Evolutionary conservation across 768 basidiomycete species (phyloP), one percentile per base, ranked within the genome.

Genomic region (Suillus tomentosus): DNA sequence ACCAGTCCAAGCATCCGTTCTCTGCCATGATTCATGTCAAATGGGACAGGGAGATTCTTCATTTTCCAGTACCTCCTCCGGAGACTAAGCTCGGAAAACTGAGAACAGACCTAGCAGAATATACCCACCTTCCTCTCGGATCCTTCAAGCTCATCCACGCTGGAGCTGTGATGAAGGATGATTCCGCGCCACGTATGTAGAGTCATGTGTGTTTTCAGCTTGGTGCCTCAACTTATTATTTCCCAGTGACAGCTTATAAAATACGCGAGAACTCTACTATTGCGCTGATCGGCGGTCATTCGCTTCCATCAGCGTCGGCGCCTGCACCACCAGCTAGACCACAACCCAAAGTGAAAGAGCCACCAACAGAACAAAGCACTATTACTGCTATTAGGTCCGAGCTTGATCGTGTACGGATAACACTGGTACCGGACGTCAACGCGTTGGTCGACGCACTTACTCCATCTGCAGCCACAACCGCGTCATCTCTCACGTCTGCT

Each of bases 131-230:
- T 14, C 85, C 89, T 0, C 74, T 77, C 36, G 71, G 83, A 67
- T 84, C 85, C 36, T 93, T 97, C 83, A 94, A 95, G 74, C 84
- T 99, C 71, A 87, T 99, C 67, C 89, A 91, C 78, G 86, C 90
- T 54, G 96, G 96, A 45, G 95, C 93, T 2, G 85, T 97, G 75
- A 90, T 98, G 85, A 90, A 89, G 68, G 94, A 96, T 73, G 88
- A 95, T 73, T 73, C 78, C 64, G 84, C 86, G 9, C 84, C 88
- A 54, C 78, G 88, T 91, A 66, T 68, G 79, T 84, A 73, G 47
- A 64, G 17, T 22, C 63, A 62, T 48, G 62, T 55, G 51, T 63
- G 17, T 42, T 50, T 50, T 42, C 57, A 58, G 5, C 10, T 13
- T 17, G 42, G 14, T 3, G 17, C 17, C 27, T 31, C 40, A 42